Percentiles rank a stretch among this genome's conserved stretches.
Evolutionary conservation across 139 green algal species (phyloP).

Genomic region (Diplosphaera chodatii): DNA sequence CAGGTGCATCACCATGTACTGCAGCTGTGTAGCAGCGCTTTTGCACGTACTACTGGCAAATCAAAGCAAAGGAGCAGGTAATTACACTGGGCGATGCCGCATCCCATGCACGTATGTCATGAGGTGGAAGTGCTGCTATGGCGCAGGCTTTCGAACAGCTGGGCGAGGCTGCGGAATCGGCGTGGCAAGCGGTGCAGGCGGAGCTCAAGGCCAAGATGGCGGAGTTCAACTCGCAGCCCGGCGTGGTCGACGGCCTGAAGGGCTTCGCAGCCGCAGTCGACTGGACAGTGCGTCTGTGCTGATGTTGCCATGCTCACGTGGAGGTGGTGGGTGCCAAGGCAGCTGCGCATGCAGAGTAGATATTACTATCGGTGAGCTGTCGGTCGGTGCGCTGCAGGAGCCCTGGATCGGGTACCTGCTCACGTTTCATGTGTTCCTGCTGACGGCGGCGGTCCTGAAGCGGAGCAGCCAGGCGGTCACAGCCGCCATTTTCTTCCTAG

Average conservation of each 20-base stretch:
- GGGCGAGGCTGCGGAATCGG: not conserved
- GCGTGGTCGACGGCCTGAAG: constrained; percentile 22
- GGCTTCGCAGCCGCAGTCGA: constrained; percentile 39
- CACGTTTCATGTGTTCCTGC: constrained; percentile 22
- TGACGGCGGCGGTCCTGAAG: constrained; percentile 26
- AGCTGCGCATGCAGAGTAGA: too few species aligned
- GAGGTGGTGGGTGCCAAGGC: too few species aligned
- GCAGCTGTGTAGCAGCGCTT: too few species aligned
- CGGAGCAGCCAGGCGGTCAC: constrained; percentile 18
- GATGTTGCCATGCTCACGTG: too few species aligned
- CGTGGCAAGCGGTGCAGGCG: constrained; percentile 4
- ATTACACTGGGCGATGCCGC: too few species aligned
- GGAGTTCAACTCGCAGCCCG: constrained; percentile 9
- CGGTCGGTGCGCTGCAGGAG: constrained; percentile 26
- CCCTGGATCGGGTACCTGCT: constrained; percentile 40
- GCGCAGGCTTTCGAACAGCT: not conserved
- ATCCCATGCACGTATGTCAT: too few species aligned
- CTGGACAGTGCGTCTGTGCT: constrained; percentile 42
- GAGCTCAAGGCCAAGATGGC: constrained; percentile 25
- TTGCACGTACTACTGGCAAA: too few species aligned
- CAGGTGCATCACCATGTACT: too few species aligned
- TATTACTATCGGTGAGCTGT: too few species aligned
- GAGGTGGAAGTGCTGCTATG: too few species aligned
- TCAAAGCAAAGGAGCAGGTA: too few species aligned
- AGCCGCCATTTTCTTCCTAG: constrained; percentile 19